Evolutionary conservation across 1,284 basidiomycete species (phyloP).

Genomic region (Ganoderma lingzhi): DNA sequence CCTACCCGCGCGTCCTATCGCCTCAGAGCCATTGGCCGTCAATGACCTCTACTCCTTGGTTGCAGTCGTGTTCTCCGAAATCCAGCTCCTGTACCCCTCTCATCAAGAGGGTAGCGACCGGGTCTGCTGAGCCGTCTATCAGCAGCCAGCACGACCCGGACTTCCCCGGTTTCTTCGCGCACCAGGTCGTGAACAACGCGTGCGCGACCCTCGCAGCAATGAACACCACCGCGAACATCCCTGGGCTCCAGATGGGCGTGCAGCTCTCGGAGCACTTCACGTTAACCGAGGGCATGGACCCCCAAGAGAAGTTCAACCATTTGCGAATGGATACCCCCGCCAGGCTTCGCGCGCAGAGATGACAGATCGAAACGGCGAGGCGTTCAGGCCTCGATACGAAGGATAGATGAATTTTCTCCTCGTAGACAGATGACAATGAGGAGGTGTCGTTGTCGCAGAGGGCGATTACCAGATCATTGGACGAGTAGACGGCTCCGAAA

Average conservation of each 20-base stretch:
- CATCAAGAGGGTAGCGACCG: conserved; percentile 86
- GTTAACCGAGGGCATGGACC: conserved; percentile 87
- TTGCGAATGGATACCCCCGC: too few species aligned
- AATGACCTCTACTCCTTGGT: conserved; percentile 93
- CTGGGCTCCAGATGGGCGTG: conserved; percentile 68
- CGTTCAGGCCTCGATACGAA: too few species aligned
- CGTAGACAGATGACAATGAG: too few species aligned
- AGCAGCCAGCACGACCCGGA: conserved; percentile 71
- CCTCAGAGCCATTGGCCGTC: conserved; percentile 64
- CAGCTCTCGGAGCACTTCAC: conserved; percentile 79
- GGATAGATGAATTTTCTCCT: too few species aligned
- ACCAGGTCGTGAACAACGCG: conserved; percentile 94
- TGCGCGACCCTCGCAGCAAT: conserved; percentile 93
- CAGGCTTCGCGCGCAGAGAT: too few species aligned
- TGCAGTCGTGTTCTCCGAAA: conserved; percentile 68
- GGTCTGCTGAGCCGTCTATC: conserved; percentile 49
- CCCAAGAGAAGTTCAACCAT: conserved; percentile 48
- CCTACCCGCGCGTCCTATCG: too few species aligned
- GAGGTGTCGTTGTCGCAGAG: too few species aligned
- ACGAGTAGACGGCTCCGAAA: too few species aligned
- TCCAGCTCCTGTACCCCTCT: conserved; percentile 88
- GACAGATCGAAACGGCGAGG: too few species aligned
- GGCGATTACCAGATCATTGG: too few species aligned
- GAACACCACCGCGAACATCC: conserved; percentile 93
- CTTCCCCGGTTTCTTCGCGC: conserved; percentile 89